Conservation (phyloP, 2,329 filamentous ascomycete species). For the Paraphaeosphaeria sporulosa region DNA sequence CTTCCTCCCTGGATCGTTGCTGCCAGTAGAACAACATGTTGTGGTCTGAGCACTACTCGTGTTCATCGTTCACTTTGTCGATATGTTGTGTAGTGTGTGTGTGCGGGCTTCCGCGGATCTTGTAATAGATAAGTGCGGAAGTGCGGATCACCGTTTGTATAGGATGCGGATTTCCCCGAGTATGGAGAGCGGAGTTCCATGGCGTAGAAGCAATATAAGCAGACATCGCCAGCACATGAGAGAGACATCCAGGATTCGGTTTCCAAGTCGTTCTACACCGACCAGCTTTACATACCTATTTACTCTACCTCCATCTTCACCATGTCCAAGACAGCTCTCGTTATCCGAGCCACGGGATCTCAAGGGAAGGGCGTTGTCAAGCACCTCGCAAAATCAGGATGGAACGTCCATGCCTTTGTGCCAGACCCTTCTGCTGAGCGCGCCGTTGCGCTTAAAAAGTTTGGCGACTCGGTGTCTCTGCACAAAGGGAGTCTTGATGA, state of each 20-base stretch:
- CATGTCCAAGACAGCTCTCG: slow-evolving; percentile 28
- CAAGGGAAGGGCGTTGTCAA: slow-evolving; percentile 31
- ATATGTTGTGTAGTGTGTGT: too few species aligned
- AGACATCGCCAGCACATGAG: not conserved
- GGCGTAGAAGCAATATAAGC: not conserved
- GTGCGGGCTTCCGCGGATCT: not conserved
- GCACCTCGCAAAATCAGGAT: slow-evolving; percentile 35
- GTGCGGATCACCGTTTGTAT: not conserved
- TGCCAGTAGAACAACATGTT: not conserved
- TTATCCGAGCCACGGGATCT: slow-evolving; percentile 30
- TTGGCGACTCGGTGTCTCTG: slow-evolving; percentile 33
- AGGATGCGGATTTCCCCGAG: slow-evolving; percentile 7
- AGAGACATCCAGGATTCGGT: not conserved
- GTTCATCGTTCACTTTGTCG: too few species aligned
- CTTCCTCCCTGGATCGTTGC: not conserved
- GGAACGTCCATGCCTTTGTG: slow-evolving; percentile 45
- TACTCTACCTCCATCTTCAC: not conserved
- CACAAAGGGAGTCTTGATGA: slow-evolving; percentile 44
- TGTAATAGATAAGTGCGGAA: not conserved
- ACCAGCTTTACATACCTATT: not conserved
- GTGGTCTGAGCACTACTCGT: too few species aligned
- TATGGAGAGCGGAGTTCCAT: slow-evolving; percentile 5
- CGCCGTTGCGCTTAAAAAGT: slow-evolving; percentile 34
- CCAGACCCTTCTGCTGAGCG: slow-evolving; percentile 33
- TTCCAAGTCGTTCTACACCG: not conserved